These are phyloP conservation scores for Umbelopsis isabellina DNA, from an alignment of 192 early-diverging fungal genomes.

Conservation along the genomic window DNA sequence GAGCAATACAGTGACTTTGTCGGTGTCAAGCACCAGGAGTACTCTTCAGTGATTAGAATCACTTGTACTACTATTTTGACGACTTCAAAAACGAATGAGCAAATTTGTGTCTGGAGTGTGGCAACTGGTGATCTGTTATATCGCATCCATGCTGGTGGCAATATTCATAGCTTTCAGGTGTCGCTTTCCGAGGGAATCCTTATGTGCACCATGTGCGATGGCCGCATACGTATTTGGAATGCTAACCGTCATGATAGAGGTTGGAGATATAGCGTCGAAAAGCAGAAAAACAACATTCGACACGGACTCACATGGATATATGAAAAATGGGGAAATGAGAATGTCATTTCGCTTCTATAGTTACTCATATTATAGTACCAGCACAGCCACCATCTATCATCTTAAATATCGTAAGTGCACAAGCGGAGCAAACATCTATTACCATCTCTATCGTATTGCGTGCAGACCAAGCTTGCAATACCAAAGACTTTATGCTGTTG, in stretches of 20 bases:
- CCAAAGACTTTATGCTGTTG: no score
- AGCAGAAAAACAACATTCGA: background rate
- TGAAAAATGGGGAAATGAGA: background rate
- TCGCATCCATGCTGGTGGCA: background rate
- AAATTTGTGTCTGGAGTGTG: conserved; percentile 5
- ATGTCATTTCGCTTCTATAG: background rate
- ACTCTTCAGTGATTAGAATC: background rate
- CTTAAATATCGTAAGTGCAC: no score
- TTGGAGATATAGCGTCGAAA: background rate
- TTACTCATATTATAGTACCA: background rate
- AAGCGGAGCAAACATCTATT: no score
- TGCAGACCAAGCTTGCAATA: no score
- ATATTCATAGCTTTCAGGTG: background rate
- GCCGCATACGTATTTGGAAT: background rate
- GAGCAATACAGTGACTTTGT: background rate
- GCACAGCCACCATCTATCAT: no score
- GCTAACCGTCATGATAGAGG: background rate
- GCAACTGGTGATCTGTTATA: background rate
- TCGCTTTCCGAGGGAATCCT: background rate
- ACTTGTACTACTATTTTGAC: conserved; percentile 1
- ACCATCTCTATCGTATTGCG: no score
- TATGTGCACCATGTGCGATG: conserved; percentile 12
- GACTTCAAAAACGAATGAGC: background rate
- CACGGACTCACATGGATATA: conserved; percentile 5
- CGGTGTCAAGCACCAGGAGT: conserved; percentile 5